Evolutionary conservation across 2,329 filamentous ascomycete genomes (phyloP).

Genomic region (Fusarium denticulatum): DNA sequence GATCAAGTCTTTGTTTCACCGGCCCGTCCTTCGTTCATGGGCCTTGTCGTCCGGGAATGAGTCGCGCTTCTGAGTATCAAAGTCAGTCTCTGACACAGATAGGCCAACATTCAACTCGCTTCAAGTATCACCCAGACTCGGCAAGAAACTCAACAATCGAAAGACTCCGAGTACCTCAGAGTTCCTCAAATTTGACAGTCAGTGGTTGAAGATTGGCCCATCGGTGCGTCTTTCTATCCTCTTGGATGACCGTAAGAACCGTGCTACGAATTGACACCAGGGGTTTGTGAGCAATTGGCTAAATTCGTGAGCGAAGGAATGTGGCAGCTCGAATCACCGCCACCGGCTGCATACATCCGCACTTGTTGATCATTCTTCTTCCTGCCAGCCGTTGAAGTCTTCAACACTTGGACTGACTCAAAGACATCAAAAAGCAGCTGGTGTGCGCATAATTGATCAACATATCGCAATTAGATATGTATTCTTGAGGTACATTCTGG

Average conservation of each 20-base stretch:
- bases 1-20: conserved; percentile 34
- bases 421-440: not conserved
- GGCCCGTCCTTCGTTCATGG: conserved; percentile 23
- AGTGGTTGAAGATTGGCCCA: not conserved
- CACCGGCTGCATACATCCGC: conserved; percentile 20
- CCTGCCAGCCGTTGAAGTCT: not conserved
- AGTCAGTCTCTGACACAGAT: not conserved
- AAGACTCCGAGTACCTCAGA: not conserved
- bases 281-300: not conserved
- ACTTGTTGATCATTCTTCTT: conserved; percentile 1
- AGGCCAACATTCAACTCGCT: not conserved
- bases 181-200: not conserved
- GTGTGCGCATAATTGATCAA: not conserved
- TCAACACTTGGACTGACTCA: not conserved
- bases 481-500: not conserved
- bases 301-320: conserved; percentile 13
- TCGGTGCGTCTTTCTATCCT: not conserved
- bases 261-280: conserved; percentile 3
- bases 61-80: conserved; percentile 10
- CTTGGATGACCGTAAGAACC: conserved; percentile 18
- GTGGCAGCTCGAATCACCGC: conserved; percentile 32
- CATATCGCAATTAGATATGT: not conserved
- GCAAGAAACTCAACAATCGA: not conserved
- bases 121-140: not conserved
- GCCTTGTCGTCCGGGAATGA: not conserved